Base-by-base conservation (phyloP, 148 eudicot genomes). In the Cornus controversa region DNA sequence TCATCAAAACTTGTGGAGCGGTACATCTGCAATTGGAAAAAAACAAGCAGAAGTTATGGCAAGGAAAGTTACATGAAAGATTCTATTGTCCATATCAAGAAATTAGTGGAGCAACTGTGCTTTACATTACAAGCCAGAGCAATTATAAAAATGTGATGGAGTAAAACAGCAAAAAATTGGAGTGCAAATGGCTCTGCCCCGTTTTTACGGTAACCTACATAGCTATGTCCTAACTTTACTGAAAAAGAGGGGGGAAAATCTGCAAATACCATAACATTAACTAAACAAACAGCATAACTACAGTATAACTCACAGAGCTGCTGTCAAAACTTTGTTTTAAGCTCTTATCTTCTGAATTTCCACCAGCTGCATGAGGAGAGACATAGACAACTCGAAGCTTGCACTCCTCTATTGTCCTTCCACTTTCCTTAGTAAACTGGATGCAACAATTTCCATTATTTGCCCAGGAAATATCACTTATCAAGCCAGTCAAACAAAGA, bases 391-490 rank as follows among this genome's bases (percentile, higher is more conserved):
- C 96, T 83, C 82, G 88, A 67, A 94, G 94, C 87, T 92, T 92
- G 86, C 85, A 82, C 70, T 94, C 98, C 78, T 94, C 94, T 77
- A 92, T 64, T 45, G 76, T 77, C 83, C 80, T 90, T 79, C 94
- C 96, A 81, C 88, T 87, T 29, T 94, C 98, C 81, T 94, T 94
- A 80, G 74, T 89, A 77, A 94, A 94, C 98, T 94, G 82, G 31
- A 79, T 11, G 20, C 25, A 78, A 77, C 18, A 78, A 29, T 36
- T 28, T 69, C 23, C 66, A 71, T 67, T 40, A 40, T 4, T 76
- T 54, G 9, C 29, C 14, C 70, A 6, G 25, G 25, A 74, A 70
- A 82, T 29, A 53, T 29, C 47, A 47, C 15, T 77, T 8, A 31
- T 18, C 62, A 65, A 77, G 78, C 65, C 15, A 50, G 15, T 20